Evolutionary conservation across 2,329 filamentous ascomycete species (phyloP).

Genomic region (Pseudogymnoascus sp.): DNA sequence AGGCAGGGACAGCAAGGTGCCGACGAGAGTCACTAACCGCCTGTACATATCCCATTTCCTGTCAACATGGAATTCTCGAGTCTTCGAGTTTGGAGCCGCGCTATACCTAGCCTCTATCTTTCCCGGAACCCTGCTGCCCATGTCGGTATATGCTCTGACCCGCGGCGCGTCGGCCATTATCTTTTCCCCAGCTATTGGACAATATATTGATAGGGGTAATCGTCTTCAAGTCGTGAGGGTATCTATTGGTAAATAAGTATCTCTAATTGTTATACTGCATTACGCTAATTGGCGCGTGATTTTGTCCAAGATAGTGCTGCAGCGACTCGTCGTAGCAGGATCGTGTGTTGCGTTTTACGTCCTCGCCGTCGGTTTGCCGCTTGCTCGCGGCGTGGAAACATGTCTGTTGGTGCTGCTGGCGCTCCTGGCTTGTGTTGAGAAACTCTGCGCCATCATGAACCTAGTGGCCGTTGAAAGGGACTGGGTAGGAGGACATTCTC

Average conservation of each 20-base stretch:
- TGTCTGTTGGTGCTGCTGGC: constrained; percentile 32
- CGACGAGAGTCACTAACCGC: constrained; percentile 12
- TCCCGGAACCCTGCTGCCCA: constrained; percentile 51
- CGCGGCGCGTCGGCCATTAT: constrained; percentile 49
- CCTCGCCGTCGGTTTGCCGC: constrained; percentile 18
- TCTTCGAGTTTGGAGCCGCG: constrained; percentile 56
- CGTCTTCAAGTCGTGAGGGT: constrained; percentile 38
- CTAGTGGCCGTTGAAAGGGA: constrained; percentile 62
- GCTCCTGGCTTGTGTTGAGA: constrained; percentile 58
- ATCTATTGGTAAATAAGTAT: constrained; percentile 22
- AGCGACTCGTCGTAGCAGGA: constrained; percentile 34
- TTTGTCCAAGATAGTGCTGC: constrained; percentile 23
- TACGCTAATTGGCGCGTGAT: neutral
- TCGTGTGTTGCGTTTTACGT: constrained; percentile 40
- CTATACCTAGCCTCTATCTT: constrained; percentile 49
- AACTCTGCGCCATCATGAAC: constrained; percentile 56
- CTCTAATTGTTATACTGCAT: neutral
- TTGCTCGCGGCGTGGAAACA: constrained; percentile 9
- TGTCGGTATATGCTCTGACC: constrained; percentile 60
- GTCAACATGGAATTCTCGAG: constrained; percentile 55
- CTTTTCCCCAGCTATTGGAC: constrained; percentile 50
- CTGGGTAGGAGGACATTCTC: constrained; percentile 36
- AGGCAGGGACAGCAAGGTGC: neutral
- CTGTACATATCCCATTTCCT: constrained; percentile 53
- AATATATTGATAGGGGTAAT: constrained; percentile 46